A percentile compares a stretch with the other conserved stretches of the same genome.
phyloP scores from a whole-genome alignment of 345 rosid genomes.

The Ricinus communis region DNA sequence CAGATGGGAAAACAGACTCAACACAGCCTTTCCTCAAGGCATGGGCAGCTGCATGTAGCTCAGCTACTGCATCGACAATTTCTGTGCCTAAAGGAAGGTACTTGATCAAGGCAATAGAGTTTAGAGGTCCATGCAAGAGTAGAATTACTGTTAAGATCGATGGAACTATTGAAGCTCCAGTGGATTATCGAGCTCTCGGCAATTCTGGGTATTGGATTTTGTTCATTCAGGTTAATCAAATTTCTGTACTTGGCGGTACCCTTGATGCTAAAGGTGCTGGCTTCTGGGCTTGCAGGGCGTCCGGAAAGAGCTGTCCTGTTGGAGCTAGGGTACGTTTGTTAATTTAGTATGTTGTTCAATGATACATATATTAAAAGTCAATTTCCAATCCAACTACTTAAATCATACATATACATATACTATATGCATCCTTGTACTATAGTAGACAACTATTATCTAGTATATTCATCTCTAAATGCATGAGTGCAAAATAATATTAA shows the following conservation, averaged over 20 bases:
- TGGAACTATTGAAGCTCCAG: conserved; percentile 36
- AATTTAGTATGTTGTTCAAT: too few relatives aligned
- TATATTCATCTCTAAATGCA: too few relatives aligned
- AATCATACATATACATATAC: too few relatives aligned
- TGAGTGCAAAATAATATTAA: too few relatives aligned
- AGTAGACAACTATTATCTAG: too few relatives aligned
- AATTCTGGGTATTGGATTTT: conserved; percentile 35
- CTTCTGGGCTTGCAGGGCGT: conserved; percentile 35
- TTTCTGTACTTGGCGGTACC: conserved; percentile 32
- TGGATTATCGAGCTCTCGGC: conserved; percentile 21
- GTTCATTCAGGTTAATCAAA: conserved; percentile 22
- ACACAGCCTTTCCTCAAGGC: conserved; percentile 49
- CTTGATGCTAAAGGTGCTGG: conserved; percentile 36
- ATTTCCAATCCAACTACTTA: too few relatives aligned
- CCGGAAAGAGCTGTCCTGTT: conserved; percentile 26
- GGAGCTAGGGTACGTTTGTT: conserved; percentile 37
- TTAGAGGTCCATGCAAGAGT: conserved; percentile 36
- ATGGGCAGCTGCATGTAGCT: conserved; percentile 58
- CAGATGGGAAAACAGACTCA: conserved; percentile 55
- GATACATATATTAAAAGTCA: too few relatives aligned
- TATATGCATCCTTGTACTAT: too few relatives aligned
- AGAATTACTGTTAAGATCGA: conserved; percentile 16
- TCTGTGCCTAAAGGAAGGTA: conserved; percentile 45
- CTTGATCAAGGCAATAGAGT: conserved; percentile 19
- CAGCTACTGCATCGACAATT: conserved; percentile 33